Percentiles rank a stretch among this genome's conserved stretches.
These are phyloP conservation scores for Wickerhamomyces rabaulensis DNA, from an alignment of 805 yeast species.

Conservation along the genomic window DNA sequence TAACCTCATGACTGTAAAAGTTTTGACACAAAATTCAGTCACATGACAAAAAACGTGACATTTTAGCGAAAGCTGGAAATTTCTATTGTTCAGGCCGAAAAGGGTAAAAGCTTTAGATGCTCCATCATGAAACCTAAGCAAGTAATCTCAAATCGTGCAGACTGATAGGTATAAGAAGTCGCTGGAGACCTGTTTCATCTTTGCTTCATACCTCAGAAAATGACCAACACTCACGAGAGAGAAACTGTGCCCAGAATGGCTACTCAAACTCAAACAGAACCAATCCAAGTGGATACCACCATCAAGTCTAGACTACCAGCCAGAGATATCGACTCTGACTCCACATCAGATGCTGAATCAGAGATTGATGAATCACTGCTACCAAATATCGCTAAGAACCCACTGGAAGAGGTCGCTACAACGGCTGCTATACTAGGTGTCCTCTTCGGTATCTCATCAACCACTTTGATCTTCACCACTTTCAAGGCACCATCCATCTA, in stretches of 20 bases:
- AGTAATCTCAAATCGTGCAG: background rate
- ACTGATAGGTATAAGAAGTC: background rate
- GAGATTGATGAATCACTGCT: constrained; percentile 1
- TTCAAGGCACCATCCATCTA: constrained; percentile 42
- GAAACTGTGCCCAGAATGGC: background rate
- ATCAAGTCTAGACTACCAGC: background rate
- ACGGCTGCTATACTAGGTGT: constrained; percentile 43
- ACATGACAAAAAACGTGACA: background rate
- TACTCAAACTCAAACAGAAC: background rate
- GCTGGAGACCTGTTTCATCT: background rate
- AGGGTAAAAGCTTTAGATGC: background rate
- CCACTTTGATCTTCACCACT: constrained; percentile 22
- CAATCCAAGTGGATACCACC: background rate
- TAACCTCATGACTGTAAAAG: too few species aligned
- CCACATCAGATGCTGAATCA: background rate
- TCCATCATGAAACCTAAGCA: background rate
- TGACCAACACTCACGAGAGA: background rate
- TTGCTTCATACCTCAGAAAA: background rate
- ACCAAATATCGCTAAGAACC: constrained; percentile 35
- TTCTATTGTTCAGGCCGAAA: background rate
- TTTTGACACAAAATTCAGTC: background rate
- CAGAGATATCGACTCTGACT: background rate
- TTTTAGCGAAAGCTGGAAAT: background rate
- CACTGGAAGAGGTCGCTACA: constrained; percentile 36
- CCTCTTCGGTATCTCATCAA: constrained; percentile 34